These are phyloP conservation scores for Metschnikowia hibisci DNA, from an alignment of 805 yeast genomes.

Conservation along the genomic window DNA sequence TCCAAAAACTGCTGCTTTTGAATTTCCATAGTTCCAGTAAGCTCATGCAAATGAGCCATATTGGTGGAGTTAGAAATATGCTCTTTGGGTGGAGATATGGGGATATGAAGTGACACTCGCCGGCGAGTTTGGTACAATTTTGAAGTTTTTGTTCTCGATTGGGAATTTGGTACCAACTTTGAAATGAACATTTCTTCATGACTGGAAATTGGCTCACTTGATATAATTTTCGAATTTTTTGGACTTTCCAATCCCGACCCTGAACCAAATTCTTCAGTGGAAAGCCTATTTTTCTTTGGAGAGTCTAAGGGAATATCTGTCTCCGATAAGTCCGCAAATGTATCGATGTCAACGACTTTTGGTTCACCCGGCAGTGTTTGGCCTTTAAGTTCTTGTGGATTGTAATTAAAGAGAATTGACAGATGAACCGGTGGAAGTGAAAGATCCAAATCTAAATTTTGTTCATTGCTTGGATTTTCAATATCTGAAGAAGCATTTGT, in stretches of 20 bases:
- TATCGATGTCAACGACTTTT: not conserved
- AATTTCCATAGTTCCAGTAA: slow-evolving; percentile 30
- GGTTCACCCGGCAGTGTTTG: not conserved
- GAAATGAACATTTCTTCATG: no score
- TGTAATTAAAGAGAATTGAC: no score
- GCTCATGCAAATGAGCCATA: slow-evolving; percentile 14
- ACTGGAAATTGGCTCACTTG: no score
- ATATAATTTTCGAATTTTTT: no score
- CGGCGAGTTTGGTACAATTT: not conserved
- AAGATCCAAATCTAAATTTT: no score
- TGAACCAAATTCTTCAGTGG: no score
- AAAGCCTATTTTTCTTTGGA: not conserved
- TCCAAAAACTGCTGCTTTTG: slow-evolving; percentile 65
- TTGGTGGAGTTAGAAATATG: not conserved
- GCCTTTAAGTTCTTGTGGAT: no score
- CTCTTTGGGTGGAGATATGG: not conserved
- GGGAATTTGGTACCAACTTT: not conserved
- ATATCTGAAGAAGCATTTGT: no score
- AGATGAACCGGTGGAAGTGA: no score
- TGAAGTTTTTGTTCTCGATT: not conserved
- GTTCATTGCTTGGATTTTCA: no score
- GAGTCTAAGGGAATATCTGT: not conserved
- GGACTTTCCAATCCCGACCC: no score
- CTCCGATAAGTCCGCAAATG: slow-evolving; percentile 1
- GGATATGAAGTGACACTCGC: not conserved